Conservation (phyloP, 1,139 yeast genomes). For the Suhomyces bokatorum region DNA sequence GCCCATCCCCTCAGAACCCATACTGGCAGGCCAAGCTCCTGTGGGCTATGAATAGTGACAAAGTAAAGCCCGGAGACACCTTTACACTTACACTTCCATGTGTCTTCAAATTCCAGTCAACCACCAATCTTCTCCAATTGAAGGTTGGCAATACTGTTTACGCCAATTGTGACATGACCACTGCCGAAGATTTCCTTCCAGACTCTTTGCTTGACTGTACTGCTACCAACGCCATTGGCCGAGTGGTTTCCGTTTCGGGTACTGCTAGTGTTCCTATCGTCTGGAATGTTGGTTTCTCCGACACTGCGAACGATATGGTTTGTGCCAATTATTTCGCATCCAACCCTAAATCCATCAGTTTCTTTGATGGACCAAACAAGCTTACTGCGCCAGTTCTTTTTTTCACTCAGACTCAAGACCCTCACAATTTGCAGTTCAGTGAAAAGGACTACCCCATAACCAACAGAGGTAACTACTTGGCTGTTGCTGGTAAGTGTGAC, state of each 20-base stretch:
- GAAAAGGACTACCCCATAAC: no score
- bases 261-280: conserved; percentile 27
- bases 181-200: conserved; percentile 27
- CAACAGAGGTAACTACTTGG: no score
- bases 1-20: conserved; percentile 15
- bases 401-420: conserved; percentile 3
- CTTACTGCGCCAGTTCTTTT: conserved; percentile 14
- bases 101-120: conserved; percentile 31
- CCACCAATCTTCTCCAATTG: conserved; percentile 18
- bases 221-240: conserved; percentile 17
- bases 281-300: conserved; percentile 30
- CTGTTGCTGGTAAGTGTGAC: conserved; percentile 25
- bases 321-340: conserved; percentile 22
- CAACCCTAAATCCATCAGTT: conserved; percentile 30
- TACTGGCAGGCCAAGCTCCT: conserved; percentile 27
- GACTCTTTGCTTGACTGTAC: conserved; percentile 29
- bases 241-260: conserved; percentile 22
- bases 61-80: conserved; percentile 31
- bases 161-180: conserved; percentile 29
- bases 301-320: conserved; percentile 20
- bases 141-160: conserved; percentile 19
- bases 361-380: conserved; percentile 25
- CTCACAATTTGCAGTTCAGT: conserved; percentile 13
- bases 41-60: conserved; percentile 26
- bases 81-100: conserved; percentile 32